These are phyloP conservation scores for Globisporangium alternatum DNA, from an alignment of 352 stramenopile genomes.

Conservation along the genomic window DNA sequence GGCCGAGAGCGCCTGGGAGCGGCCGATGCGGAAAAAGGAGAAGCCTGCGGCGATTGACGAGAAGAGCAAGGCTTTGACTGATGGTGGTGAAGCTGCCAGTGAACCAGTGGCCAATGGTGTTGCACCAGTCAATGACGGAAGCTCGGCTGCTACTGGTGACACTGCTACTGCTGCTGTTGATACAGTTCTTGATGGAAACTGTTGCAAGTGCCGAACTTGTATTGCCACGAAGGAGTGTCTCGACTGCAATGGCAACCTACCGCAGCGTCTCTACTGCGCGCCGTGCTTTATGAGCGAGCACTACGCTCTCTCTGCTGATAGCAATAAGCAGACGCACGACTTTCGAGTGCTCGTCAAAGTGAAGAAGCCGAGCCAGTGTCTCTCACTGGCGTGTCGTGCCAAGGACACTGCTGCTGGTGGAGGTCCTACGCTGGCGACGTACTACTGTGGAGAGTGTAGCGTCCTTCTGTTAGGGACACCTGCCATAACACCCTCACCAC, in stretches of 20 bases:
- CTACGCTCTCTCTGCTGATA: background rate
- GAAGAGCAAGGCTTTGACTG: background rate
- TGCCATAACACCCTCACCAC: background rate
- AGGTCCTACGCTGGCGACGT: slow-evolving; percentile 27
- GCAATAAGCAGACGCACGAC: slow-evolving; percentile 41
- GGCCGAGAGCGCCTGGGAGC: slow-evolving; percentile 51
- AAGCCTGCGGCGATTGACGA: background rate
- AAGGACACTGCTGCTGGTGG: background rate
- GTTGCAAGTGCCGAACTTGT: slow-evolving; percentile 30
- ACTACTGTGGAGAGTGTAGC: slow-evolving; percentile 40
- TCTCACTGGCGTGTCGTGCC: slow-evolving; percentile 21
- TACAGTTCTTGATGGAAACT: slow-evolving; percentile 27
- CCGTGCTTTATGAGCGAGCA: slow-evolving; percentile 60
- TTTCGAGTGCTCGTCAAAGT: slow-evolving; percentile 40
- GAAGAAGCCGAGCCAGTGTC: slow-evolving; percentile 28
- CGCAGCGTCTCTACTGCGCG: slow-evolving; percentile 35
- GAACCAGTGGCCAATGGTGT: background rate
- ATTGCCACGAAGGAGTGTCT: slow-evolving; percentile 54
- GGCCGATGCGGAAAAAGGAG: background rate
- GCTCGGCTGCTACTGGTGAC: slow-evolving; percentile 1
- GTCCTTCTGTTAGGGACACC: background rate
- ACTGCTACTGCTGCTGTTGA: background rate
- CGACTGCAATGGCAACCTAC: slow-evolving; percentile 32
- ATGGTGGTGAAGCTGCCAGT: background rate
- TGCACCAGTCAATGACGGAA: background rate